Conservation (phyloP, 257 asterid species). For the Solanum acaule region DNA sequence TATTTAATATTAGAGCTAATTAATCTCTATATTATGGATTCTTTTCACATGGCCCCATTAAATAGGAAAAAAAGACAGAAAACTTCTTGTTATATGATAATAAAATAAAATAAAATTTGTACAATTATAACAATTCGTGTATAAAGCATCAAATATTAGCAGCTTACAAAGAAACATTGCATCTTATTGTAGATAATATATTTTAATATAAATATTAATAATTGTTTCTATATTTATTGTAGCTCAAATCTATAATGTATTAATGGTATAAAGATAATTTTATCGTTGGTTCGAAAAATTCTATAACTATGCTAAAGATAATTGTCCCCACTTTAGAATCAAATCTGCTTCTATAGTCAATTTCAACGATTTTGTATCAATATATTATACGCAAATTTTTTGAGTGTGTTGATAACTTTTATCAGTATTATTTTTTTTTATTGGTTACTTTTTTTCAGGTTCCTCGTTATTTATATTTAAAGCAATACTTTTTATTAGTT, state of each 20-base stretch:
- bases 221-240: accelerated
- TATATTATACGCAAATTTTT: not conserved
- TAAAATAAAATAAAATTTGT: not conserved
- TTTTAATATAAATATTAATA: accelerated
- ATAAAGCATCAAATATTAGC: not conserved
- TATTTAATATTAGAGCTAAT: not conserved
- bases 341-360: not conserved
- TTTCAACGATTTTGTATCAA: not conserved
- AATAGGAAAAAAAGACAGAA: no score
- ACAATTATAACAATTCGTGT: accelerated
- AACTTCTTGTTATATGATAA: not conserved
- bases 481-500: not conserved
- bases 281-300: accelerated
- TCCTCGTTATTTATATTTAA: not conserved
- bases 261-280: accelerated
- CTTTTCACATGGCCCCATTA: not conserved
- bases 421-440: not conserved
- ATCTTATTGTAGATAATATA: not conserved
- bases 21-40: not conserved
- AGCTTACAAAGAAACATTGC: accelerated
- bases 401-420: not conserved
- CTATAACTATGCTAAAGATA: not conserved
- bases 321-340: not conserved
- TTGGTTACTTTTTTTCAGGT: not conserved
- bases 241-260: accelerated